A percentile compares a stretch with the other conserved stretches of the same genome.
Conservation (phyloP, 495 filamentous ascomycete genomes). For the Paragyromitra xinjiangensis region DNA sequence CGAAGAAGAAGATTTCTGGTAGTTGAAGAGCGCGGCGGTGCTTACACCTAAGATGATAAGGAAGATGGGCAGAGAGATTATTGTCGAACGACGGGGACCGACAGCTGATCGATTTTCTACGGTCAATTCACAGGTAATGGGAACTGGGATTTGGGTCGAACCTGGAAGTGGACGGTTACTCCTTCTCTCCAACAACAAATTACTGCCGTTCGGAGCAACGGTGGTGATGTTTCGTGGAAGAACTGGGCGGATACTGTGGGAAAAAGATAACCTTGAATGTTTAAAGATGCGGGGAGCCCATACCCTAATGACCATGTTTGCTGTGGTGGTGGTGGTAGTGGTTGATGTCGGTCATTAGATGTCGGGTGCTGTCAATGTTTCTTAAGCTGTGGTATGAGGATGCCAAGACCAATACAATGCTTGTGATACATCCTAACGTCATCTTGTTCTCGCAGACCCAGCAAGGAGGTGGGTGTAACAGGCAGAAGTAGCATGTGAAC, state of each 20-base stretch:
- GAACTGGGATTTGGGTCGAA: slow-evolving; percentile 55
- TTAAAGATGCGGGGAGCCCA: not conserved
- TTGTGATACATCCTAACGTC: not conserved
- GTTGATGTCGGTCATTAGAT: not conserved
- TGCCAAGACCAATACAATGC: slow-evolving; percentile 11
- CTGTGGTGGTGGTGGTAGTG: not conserved
- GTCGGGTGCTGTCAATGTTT: not conserved
- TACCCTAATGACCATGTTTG: slow-evolving; percentile 17
- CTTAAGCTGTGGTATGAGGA: not conserved
- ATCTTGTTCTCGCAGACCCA: not conserved
- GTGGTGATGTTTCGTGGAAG: slow-evolving; percentile 13
- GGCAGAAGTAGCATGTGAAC: too few relatives aligned
- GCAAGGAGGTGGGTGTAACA: too few relatives aligned
- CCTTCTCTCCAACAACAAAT: slow-evolving; percentile 74
- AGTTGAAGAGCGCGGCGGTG: slow-evolving; percentile 75
- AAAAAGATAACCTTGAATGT: not conserved
- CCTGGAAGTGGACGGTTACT: slow-evolving; percentile 81
- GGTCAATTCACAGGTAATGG: slow-evolving; percentile 42
- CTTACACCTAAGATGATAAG: slow-evolving; percentile 50
- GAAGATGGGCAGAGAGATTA: slow-evolving; percentile 66
- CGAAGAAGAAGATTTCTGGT: slow-evolving; percentile 86
- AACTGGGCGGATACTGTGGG: not conserved
- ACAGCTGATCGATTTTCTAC: slow-evolving; percentile 36
- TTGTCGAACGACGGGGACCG: slow-evolving; percentile 60
- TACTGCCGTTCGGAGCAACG: slow-evolving; percentile 5